Conservation (phyloP, 2,329 filamentous ascomycete genomes). For the Phialophora verrucosa region DNA sequence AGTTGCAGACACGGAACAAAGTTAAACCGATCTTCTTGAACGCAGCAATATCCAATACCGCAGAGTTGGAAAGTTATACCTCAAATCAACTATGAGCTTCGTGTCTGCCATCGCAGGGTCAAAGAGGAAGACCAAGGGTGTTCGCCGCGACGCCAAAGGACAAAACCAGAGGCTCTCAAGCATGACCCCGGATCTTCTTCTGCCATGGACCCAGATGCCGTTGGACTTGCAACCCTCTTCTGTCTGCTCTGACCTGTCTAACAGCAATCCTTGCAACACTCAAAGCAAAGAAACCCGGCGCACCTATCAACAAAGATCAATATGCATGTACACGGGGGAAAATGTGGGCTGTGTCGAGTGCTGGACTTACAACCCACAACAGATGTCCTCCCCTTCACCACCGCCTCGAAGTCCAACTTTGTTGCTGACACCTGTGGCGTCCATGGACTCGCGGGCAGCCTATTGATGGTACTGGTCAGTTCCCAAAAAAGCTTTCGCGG, state of each 20-base stretch:
- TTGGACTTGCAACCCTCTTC: too few relatives aligned
- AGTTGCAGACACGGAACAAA: neutral
- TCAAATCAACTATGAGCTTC: too few relatives aligned
- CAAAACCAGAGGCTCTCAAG: too few relatives aligned
- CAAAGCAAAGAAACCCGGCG: conserved; percentile 39
- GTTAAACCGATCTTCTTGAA: neutral
- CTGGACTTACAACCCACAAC: conserved; percentile 37
- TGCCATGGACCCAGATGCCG: too few relatives aligned
- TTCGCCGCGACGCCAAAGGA: too few relatives aligned
- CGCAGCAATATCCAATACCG: too few relatives aligned
- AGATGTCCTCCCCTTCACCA: conserved; percentile 37
- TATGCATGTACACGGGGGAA: neutral
- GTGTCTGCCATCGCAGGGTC: too few relatives aligned
- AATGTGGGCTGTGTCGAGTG: neutral
- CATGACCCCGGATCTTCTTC: too few relatives aligned
- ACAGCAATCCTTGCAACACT: conserved; percentile 39
- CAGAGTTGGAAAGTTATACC: too few relatives aligned
- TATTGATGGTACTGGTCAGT: neutral
- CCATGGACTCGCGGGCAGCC: conserved; percentile 22
- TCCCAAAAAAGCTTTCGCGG: neutral
- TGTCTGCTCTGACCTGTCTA: conserved; percentile 10
- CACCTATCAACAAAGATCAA: conserved; percentile 23
- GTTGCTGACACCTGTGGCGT: conserved; percentile 29
- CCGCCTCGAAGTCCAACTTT: conserved; percentile 37
- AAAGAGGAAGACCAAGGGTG: too few relatives aligned